Percentiles rank a stretch among this genome's conserved stretches.
Conservation (phyloP, 23 red algal genomes). For the Pyropia haitanensis region DNA sequence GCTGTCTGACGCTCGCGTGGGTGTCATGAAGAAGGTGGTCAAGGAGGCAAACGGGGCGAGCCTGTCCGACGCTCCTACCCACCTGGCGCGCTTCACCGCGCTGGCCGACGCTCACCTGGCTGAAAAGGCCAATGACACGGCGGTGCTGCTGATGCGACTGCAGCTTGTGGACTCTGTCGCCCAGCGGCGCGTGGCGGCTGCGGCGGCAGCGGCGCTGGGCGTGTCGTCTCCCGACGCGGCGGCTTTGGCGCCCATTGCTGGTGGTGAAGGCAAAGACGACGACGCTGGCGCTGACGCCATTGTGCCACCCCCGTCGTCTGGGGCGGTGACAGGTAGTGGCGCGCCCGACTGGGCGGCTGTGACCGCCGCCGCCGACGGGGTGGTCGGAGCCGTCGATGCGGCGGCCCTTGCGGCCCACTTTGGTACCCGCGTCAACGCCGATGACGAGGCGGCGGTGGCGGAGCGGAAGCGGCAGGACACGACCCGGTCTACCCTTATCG, state of each 20-base stretch:
- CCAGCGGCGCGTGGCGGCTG: constrained; percentile 7
- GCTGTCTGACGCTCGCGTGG: constrained; percentile 14
- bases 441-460: constrained; percentile 10
- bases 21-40: constrained; percentile 35
- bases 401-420: constrained; percentile 42
- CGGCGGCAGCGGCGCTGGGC: constrained; percentile 6
- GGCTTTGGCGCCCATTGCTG: too few relatives aligned
- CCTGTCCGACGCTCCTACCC: constrained; percentile 14
- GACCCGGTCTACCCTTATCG: constrained; percentile 23
- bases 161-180: constrained; percentile 26
- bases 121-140: constrained; percentile 29
- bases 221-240: not conserved
- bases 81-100: constrained; percentile 15
- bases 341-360: not conserved
- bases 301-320: too few relatives aligned
- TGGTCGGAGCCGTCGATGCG: constrained; percentile 16
- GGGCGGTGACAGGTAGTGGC: too few relatives aligned
- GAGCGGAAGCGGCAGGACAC: constrained; percentile 37
- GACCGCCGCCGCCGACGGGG: constrained; percentile 9
- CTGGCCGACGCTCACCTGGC: constrained; percentile 8
- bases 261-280: too few relatives aligned
- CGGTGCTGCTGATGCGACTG: constrained; percentile 25
- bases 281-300: too few relatives aligned
- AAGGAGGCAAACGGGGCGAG: constrained; percentile 26
- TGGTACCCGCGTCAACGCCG: constrained; percentile 40